Evolutionary conservation across 495 filamentous ascomycete genomes (phyloP), one percentile per base, ranked within the genome.

Genomic region (Pyronema domesticum): DNA sequence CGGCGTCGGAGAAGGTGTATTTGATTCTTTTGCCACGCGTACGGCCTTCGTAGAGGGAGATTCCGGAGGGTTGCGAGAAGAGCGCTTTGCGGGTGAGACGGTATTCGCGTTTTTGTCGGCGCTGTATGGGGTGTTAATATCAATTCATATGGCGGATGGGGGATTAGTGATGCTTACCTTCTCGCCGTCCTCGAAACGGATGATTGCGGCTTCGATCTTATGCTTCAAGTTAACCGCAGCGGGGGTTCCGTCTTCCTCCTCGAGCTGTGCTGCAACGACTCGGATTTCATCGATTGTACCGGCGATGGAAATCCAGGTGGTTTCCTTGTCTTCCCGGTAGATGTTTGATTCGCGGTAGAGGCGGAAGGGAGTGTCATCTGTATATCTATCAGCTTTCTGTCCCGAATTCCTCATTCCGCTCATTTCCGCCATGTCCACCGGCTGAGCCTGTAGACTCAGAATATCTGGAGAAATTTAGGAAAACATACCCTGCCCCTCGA

Each of bases 331-430:
- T 0, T 77, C 77, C 1, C 7, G 13, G 17, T 42, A 17, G 6
- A 87, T 83, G 59, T 91, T 93, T 67, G 85, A 89, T 68, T 98
- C 91, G 39, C 93, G 74, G 66, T 96, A 98, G n/a, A 98, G 76
- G 42, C 91, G 76, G 65, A 96, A 96, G 50, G 81, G 72, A 6
- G 91, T 96, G 67, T 98, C 93, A 64, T 96, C 89, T 60, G 82
- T 79, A 34, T 30, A 30, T 30, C 23, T 2, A 30, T 30, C 5
- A 30, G 23, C 23, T 30, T 30, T 30, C 5, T 30, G 23, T 30
- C 23, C 1, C 23, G 2, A 30, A 1, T 30, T 30, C 5, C 5
- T 30, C 23, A 5, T 30, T 30, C 17, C 40, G 17, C n/a, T 44
- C n/a, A 44, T 44, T 1, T 6, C 17, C 40, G 40, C 1, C 2